Base-by-base conservation (phyloP, 2,329 filamentous ascomycete species). In the Colletotrichum musae region DNA sequence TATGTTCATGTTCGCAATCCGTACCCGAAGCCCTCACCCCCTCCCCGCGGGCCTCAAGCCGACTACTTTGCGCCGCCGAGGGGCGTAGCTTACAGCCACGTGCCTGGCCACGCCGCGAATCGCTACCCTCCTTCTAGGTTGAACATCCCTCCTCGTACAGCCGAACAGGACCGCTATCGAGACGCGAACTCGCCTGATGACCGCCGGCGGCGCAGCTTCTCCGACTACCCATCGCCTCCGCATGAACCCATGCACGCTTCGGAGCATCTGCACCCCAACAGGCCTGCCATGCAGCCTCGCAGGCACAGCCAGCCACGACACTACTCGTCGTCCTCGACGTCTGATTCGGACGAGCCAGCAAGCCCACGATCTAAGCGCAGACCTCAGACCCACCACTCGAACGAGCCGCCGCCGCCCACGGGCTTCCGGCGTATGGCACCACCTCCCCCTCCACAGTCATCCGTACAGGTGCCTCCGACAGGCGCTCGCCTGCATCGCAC, bases 251-350 rank as follows among this genome's bases (percentile, higher is more conserved):
- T 43, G 47, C 75, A 63, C 73, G 67, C 67, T 4, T 52, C 72
- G 12, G 69, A 75, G 21, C 76, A 85, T 61, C 72, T 83, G 15
- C 80, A 81, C 48, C 76, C 82, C 7, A 75, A 80, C 39, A 75
- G 78, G 52, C 77, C 77, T 15, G 63, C 72, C 9, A 51, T 71
- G 1, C 77, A 78, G 21, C 73, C 75, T 18, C 82, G 86, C 21
- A 78, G 85, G 36, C 85, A 87, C 73, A 87, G 85, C 72, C 86
- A 88, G 61, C 84, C 85, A 0, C 80, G 83, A 36, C 80, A 82
- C 58, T 76, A 78, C 51, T 82, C 82, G 24, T 81, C 80, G 3
- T 80, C 82, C 2, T 84, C 83, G n/a, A 82, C 83, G 2, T 81
- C 83, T 2, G 82, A 83, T 18, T 72, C 74, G 24, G 76, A 74